Conservation (phyloP, 139 green algal genomes). For the Chlamydomonas asymmetrica region DNA sequence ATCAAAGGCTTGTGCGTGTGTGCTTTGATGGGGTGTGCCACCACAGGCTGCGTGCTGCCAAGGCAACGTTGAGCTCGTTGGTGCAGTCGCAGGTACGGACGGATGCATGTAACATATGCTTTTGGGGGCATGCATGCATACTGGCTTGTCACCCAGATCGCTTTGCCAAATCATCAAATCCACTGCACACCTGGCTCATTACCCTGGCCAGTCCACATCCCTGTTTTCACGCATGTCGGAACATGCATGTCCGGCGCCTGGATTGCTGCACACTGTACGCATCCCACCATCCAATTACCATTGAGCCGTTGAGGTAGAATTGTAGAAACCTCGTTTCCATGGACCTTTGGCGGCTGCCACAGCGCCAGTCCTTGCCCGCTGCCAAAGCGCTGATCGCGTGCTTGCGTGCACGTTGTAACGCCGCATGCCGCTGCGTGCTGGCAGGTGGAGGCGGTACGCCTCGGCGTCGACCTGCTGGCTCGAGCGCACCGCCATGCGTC, state of each 20-base stretch:
- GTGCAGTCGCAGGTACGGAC: conserved; percentile 46
- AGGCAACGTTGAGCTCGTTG: conserved; percentile 53
- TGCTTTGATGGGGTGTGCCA: no score
- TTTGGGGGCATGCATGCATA: background rate
- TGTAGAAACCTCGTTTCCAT: no score
- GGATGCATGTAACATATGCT: background rate
- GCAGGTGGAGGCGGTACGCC: conserved; percentile 58
- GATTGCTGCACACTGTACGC: background rate
- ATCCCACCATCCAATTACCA: background rate
- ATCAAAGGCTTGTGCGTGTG: background rate
- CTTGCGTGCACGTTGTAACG: background rate
- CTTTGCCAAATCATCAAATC: no score
- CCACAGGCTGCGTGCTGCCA: conserved; percentile 38
- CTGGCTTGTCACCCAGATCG: background rate
- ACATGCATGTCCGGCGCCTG: background rate
- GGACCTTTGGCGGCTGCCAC: no score
- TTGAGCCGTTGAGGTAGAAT: no score
- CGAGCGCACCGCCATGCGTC: conserved; percentile 52
- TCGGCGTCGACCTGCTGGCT: conserved; percentile 72
- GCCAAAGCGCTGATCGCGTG: background rate
- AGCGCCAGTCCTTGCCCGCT: background rate
- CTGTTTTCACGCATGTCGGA: background rate
- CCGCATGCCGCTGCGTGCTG: background rate
- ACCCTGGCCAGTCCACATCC: no score
- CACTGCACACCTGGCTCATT: no score